phyloP scores from a whole-genome alignment of 768 basidiomycete species.

The Bullera alba region DNA sequence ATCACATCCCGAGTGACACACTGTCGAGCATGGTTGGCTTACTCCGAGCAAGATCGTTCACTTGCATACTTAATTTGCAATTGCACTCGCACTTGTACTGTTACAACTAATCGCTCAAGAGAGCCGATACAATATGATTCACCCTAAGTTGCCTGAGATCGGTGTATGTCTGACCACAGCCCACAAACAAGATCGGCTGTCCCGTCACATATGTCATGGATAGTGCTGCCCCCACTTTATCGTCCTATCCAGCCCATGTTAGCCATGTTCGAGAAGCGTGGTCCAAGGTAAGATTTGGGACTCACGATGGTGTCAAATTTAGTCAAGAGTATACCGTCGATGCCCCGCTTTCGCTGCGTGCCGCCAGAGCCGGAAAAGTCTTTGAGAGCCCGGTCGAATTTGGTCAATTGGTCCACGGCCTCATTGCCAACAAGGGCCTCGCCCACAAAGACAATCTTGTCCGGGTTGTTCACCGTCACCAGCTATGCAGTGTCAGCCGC shows the following conservation, averaged over 20 bases:
- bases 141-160: conserved; percentile 87
- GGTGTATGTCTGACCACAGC: conserved; percentile 98
- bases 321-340: conserved; percentile 96
- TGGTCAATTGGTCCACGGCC: conserved; percentile 92
- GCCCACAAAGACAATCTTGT: conserved; percentile 96
- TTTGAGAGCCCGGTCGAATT: conserved; percentile 87
- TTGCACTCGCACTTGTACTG: no score
- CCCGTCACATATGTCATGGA: conserved; percentile 99
- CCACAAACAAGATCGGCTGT: conserved; percentile 96
- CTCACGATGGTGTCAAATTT: conserved; percentile 97
- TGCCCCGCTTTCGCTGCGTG: conserved; percentile 57
- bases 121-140: conserved; percentile 84
- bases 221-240: conserved; percentile 81
- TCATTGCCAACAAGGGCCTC: conserved; percentile 98
- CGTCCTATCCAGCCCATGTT: conserved; percentile 49
- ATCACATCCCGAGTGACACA: no score
- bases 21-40: no score
- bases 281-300: no score
- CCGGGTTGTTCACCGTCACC: conserved; percentile 85
- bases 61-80: no score
- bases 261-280: neutral
- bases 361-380: conserved; percentile 74
- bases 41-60: no score
- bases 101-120: no score
- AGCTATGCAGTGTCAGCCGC: conserved; percentile 52